Evolutionary conservation across 163 green algal genomes (phyloP).

Genomic region (Scenedesmus sp.): DNA sequence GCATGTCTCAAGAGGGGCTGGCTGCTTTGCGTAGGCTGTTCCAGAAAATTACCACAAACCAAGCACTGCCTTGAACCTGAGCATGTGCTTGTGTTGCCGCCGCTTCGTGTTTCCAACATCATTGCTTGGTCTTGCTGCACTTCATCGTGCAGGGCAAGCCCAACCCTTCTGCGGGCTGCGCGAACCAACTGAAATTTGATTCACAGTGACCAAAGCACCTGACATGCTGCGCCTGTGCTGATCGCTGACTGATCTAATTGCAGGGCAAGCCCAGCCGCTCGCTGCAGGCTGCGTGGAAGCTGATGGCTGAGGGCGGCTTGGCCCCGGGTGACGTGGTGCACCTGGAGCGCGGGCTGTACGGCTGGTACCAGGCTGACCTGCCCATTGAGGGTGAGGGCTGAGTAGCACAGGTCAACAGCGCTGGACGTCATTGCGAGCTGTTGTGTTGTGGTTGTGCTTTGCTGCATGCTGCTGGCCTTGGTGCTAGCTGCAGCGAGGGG

Average conservation of each 20-base stretch:
- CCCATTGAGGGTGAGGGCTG: constrained; percentile 60
- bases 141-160: no score
- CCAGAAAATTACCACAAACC: no score
- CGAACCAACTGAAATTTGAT: neutral
- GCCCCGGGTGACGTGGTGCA: constrained; percentile 62
- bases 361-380: constrained; percentile 72
- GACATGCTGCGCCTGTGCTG: neutral
- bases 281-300: constrained; percentile 75
- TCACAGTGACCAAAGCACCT: no score
- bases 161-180: no score
- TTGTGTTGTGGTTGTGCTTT: neutral
- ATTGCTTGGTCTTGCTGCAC: no score
- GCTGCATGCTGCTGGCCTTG: neutral
- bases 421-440: neutral
- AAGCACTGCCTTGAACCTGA: no score
- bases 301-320: constrained; percentile 22
- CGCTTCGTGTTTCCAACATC: no score
- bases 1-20: no score
- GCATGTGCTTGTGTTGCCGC: no score
- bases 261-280: constrained; percentile 83
- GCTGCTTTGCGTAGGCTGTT: no score
- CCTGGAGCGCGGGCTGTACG: constrained; percentile 81
- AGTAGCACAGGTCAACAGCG: neutral
- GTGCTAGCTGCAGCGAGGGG: neutral
- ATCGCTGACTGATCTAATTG: neutral